These are phyloP conservation scores for Scopulariopsis brevicaulis DNA, from an alignment of 2,329 filamentous ascomycete species.

Conservation along the genomic window DNA sequence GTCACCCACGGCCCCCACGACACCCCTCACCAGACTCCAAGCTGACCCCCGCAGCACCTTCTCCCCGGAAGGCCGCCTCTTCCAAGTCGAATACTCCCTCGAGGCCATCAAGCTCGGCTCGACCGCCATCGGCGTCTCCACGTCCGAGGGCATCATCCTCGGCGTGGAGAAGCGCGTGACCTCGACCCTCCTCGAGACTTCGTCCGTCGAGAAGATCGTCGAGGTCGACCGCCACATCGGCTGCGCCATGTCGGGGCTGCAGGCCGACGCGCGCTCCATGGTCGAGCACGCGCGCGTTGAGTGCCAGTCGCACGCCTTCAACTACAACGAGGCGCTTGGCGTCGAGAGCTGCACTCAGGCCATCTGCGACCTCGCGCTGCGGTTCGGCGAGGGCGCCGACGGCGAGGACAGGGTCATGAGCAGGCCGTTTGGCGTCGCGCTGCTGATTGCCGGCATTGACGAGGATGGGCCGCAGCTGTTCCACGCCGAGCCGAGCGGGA, in stretches of 20 bases:
- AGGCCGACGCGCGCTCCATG: constrained; percentile 96
- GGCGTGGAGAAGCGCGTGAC: constrained; percentile 99
- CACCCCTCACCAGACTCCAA: background rate
- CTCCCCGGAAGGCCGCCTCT: constrained; percentile 97
- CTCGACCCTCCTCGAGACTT: constrained; percentile 91
- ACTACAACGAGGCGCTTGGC: constrained; percentile 90
- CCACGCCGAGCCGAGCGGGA: constrained; percentile 94
- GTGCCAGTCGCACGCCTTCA: constrained; percentile 92
- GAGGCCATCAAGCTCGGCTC: constrained; percentile 99
- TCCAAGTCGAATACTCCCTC: constrained; percentile 99
- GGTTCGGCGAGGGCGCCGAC: constrained; percentile 94
- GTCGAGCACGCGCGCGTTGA: constrained; percentile 97
- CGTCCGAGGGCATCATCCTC: constrained; percentile 86
- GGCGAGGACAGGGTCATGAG: constrained; percentile 99
- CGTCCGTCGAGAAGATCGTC: constrained; percentile 98
- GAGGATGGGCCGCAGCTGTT: constrained; percentile 96
- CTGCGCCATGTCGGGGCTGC: constrained; percentile 95
- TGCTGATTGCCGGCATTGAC: constrained; percentile 94
- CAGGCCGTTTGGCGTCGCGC: constrained; percentile 88
- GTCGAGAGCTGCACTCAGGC: constrained; percentile 98
- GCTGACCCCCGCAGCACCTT: constrained; percentile 60
- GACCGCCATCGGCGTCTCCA: constrained; percentile 96
- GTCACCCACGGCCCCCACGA: background rate
- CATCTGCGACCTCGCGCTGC: constrained; percentile 91
- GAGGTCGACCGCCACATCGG: constrained; percentile 98